These are phyloP conservation scores for Xylaria bambusicola DNA, from an alignment of 495 filamentous ascomycete genomes.

Conservation along the genomic window DNA sequence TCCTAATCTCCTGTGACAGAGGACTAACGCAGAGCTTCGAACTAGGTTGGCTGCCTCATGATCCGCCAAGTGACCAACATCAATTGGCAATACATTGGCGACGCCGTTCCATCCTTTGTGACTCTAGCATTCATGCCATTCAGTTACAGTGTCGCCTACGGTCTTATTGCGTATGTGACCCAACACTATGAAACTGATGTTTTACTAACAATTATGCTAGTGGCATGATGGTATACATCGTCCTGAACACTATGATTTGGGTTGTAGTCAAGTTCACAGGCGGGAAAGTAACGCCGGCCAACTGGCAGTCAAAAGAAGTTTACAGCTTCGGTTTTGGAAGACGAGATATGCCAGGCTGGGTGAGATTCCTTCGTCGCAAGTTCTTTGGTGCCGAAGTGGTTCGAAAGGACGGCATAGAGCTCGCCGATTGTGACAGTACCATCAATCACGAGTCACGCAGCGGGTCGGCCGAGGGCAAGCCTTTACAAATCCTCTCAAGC, in stretches of 20 bases:
- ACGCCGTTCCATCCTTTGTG: constrained; percentile 78
- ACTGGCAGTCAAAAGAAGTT: constrained; percentile 72
- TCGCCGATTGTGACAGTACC: constrained; percentile 34
- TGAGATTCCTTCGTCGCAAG: constrained; percentile 20
- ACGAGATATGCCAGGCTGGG: constrained; percentile 38
- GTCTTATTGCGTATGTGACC: constrained; percentile 64
- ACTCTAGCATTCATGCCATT: constrained; percentile 81
- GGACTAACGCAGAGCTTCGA: constrained; percentile 16
- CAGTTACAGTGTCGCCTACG: constrained; percentile 79
- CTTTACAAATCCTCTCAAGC: constrained; percentile 15
- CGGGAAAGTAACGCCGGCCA: constrained; percentile 65
- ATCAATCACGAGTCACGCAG: constrained; percentile 30
- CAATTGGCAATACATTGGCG: constrained; percentile 60
- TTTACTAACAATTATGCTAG: constrained; percentile 28
- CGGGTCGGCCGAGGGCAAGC: constrained; percentile 31
- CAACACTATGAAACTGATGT: background rate
- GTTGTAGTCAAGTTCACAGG: constrained; percentile 52
- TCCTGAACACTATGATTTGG: constrained; percentile 67
- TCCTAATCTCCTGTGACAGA: background rate
- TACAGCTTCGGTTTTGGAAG: constrained; percentile 64
- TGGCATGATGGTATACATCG: constrained; percentile 71
- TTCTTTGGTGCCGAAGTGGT: constrained; percentile 16
- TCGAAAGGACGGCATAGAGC: constrained; percentile 32
- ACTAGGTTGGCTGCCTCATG: constrained; percentile 57
- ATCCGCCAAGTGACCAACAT: constrained; percentile 56